Evolutionary conservation across 495 filamentous ascomycete species (phyloP).

Genomic region (Aspergillus cristatus): DNA sequence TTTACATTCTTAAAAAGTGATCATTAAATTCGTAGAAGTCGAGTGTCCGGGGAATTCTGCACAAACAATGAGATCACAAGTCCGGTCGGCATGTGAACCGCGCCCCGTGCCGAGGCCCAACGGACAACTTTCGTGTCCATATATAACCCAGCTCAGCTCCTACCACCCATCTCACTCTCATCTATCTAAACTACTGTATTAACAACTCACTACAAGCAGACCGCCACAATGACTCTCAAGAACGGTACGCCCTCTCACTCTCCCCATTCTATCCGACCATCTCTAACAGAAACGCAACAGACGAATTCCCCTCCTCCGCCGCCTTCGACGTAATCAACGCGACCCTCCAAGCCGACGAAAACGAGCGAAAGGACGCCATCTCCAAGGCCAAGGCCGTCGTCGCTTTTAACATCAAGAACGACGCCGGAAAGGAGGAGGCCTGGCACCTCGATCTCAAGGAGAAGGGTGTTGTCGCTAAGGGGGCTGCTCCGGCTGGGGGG

Average conservation of each 20-base stretch:
- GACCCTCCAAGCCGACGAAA: constrained; percentile 58
- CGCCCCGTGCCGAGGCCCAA: too few relatives aligned
- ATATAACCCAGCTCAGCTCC: too few relatives aligned
- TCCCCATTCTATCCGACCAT: constrained; percentile 3
- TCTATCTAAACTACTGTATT: too few relatives aligned
- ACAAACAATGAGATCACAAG: too few relatives aligned
- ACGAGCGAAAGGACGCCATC: constrained; percentile 77
- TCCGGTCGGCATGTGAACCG: too few relatives aligned
- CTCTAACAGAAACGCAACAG: constrained; percentile 36
- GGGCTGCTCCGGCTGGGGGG: constrained; percentile 51
- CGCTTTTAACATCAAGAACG: constrained; percentile 87
- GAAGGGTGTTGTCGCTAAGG: constrained; percentile 73
- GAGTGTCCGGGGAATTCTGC: too few relatives aligned
- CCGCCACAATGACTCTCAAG: constrained; percentile 72
- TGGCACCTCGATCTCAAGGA: constrained; percentile 97
- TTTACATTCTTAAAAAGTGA: too few relatives aligned
- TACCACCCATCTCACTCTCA: too few relatives aligned
- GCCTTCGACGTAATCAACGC: constrained; percentile 84
- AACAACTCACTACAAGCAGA: too few relatives aligned
- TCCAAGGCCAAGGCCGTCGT: constrained; percentile 82
- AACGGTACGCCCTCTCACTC: constrained; percentile 46
- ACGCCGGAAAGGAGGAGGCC: constrained; percentile 61
- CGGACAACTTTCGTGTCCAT: too few relatives aligned
- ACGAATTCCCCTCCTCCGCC: constrained; percentile 78
- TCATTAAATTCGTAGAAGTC: too few relatives aligned